Base-by-base conservation (phyloP, 2,329 filamentous ascomycete genomes). In the Daldinia sp. region DNA sequence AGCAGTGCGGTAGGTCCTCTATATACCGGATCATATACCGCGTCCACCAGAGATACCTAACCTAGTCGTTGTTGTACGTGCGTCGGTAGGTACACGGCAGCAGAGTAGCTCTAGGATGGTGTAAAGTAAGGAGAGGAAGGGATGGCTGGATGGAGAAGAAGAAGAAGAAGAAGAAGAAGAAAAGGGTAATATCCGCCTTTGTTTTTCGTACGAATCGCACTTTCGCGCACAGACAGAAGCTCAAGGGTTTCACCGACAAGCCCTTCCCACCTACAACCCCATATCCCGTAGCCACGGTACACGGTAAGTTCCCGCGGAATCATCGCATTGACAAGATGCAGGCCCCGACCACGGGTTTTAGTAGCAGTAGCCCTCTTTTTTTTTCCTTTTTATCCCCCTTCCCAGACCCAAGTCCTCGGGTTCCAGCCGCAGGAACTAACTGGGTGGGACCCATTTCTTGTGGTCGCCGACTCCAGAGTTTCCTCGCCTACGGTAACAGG, bases 241-340 rank as follows among this genome's bases (percentile, higher is more conserved):
- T 13, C 46, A 51, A 28, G 46, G 46, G 46, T 51, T 51, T 51
- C 46, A 51, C 46, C 46, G 46, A 51, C 46, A 51, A 51, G 26
- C 46, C 46, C 9, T 23, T 23, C 20, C 20, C 20, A 23, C 20
- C 20, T 23, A 23, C 20, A 2, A 44, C n/a, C 18, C 42, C 46
- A 51, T 51, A 51, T 51, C 15, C 46, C 35, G 42, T 33, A 35
- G 54, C 48, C 13, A 46, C 15, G 44, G 51, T 46, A 63, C 46
- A 20, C 20, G 20, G n/a, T 54, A 46, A 20, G 61, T 59, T 65
- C 44, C 65, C 64, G 61, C 57, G 64, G 61, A 63, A 68, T 26
- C 41, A 55, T 53, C 46, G 41, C 61, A 54, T 68, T 35, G 60
- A 30, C 26, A 42, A 42, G 37, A 41, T 62, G 61, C 46, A 63